These are phyloP conservation scores for Pseudogymnoascus sp. DNA, from an alignment of 2,329 filamentous ascomycete genomes.

Conservation along the genomic window DNA sequence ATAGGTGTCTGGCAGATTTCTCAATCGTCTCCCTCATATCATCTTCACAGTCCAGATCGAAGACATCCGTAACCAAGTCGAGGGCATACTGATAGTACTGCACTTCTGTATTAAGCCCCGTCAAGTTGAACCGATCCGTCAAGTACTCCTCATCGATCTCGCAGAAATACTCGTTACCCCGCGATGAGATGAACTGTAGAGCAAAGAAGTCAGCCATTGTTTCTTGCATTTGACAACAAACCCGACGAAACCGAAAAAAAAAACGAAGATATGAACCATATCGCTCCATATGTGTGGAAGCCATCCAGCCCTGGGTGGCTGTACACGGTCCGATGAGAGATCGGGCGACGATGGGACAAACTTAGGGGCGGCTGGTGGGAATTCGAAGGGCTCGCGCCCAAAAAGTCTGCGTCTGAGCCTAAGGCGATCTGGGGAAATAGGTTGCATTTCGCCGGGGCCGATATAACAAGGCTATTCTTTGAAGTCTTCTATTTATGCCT, in stretches of 20 bases:
- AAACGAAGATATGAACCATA: not conserved
- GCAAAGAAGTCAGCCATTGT: not conserved
- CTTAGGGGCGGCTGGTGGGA: not conserved
- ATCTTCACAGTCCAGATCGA: constrained; percentile 97
- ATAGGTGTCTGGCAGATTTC: constrained; percentile 90
- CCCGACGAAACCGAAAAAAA: too few species aligned
- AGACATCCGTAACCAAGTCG: constrained; percentile 94
- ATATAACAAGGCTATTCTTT: not conserved
- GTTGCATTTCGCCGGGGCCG: not conserved
- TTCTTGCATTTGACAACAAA: not conserved
- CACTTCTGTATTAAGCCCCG: constrained; percentile 91
- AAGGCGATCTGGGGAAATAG: not conserved
- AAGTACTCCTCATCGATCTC: constrained; percentile 99
- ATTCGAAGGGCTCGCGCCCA: not conserved
- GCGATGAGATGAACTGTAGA: constrained; percentile 77
- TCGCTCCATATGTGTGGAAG: not conserved
- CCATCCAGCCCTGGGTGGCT: not conserved
- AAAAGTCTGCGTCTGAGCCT: too few species aligned
- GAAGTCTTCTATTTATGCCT: not conserved
- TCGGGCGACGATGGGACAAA: not conserved
- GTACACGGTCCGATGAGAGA: not conserved
- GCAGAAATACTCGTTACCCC: constrained; percentile 98
- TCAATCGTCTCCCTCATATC: constrained; percentile 98
- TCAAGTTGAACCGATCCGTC: constrained; percentile 96
- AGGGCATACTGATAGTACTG: constrained; percentile 99